Base-by-base conservation (phyloP, 768 basidiomycete genomes). In the Gymnopilus dilepis region DNA sequence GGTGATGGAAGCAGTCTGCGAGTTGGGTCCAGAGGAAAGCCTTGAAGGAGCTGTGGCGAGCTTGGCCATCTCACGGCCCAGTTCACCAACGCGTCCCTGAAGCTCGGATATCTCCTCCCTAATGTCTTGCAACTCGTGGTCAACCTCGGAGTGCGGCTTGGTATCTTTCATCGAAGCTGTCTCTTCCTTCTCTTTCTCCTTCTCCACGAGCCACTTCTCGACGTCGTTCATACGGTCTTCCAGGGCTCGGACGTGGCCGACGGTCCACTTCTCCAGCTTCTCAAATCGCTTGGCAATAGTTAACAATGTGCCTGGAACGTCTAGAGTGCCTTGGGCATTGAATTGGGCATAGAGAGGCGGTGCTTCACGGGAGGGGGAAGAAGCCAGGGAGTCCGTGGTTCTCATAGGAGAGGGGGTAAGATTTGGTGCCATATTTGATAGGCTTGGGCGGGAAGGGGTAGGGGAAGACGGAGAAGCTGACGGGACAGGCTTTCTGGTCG, bases 171-270 rank as follows among this genome's bases (percentile, higher is more conserved):
- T 59, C 41, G 60, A 63, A 2, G 47, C 60, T 38, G 34, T 63
- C 45, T 65, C 61, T 34, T 84, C 85, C 61, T 84, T 86, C 67
- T 88, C 87, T 60, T 81, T 86, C 75, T 94, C 92, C 70, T 90
- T 92, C 62, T 93, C 92, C 5, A 94, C 92, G 8, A 94, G 79
- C 91, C 91, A 95, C 45, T 87, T 82, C 70, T 95, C 93, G n/a
- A 95, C 93, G 59, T 95, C 93, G 62, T 88, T 86, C 92, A 95
- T 95, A 31, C 93, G 84, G 19, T 94, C 93, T 66, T 95, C 93
- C n/a, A 95, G 76, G 1, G 93, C 93, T 56, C 93, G 87, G 2
- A 94, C 92, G 66, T 95, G 93, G 6, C 91, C 87, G 2, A 95
- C 91, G 0, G 92, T 90, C 93, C 93, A 95, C 64, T 90, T 90